Conservation (phyloP, 2,329 filamentous ascomycete genomes). For the Westerdykella ornata region DNA sequence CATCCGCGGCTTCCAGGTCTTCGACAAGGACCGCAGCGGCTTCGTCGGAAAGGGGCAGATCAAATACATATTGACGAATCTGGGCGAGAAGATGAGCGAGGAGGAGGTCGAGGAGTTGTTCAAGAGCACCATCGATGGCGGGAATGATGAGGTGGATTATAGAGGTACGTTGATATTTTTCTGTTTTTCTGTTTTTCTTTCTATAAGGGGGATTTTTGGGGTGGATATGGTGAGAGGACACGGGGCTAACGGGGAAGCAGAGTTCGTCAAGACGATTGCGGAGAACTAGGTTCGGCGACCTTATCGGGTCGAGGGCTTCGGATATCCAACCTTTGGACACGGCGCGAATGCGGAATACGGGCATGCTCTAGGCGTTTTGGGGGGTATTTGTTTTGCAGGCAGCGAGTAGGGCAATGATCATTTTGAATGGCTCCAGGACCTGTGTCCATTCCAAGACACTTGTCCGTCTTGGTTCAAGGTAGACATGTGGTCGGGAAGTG, state of each 20-base stretch:
- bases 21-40: constrained; percentile 97
- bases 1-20: constrained; percentile 97
- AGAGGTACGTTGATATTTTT: constrained; percentile 66
- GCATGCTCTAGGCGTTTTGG: too few species aligned
- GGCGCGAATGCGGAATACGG: constrained; percentile 1
- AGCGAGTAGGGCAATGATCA: too few species aligned
- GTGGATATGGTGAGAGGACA: neutral
- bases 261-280: constrained; percentile 37
- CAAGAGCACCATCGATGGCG: constrained; percentile 88
- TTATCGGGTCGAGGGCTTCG: too few species aligned
- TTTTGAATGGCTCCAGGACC: too few species aligned
- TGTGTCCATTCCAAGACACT: too few species aligned
- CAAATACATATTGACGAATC: constrained; percentile 94
- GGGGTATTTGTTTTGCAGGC: too few species aligned
- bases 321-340: constrained; percentile 1
- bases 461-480: too few species aligned
- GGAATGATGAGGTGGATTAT: constrained; percentile 95
- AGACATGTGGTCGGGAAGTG: too few species aligned
- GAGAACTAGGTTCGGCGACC: constrained; percentile 26
- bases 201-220: neutral
- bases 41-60: constrained; percentile 97
- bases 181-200: neutral
- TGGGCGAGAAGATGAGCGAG: constrained; percentile 99
- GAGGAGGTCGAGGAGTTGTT: constrained; percentile 98
- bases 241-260: constrained; percentile 17